A percentile compares a stretch with the other conserved stretches of the same genome.
Evolutionary conservation across 2,329 filamentous ascomycete species (phyloP).

Genomic region (Colletotrichum liaoningense): DNA sequence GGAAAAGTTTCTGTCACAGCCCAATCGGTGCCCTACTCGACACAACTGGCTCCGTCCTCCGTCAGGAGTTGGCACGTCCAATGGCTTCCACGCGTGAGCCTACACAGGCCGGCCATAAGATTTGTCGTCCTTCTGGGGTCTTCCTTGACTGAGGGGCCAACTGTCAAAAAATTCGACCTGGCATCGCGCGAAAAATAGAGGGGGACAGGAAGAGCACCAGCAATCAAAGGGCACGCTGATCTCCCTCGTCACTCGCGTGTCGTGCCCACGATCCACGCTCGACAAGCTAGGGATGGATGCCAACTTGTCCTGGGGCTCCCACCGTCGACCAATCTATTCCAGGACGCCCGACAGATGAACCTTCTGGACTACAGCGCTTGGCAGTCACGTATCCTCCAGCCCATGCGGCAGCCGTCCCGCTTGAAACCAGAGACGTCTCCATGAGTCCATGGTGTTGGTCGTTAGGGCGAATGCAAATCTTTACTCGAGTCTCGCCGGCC

Average conservation of each 20-base stretch:
- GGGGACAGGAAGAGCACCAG: constrained; percentile 21
- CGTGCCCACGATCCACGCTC: constrained; percentile 15
- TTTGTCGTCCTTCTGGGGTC: constrained; percentile 34
- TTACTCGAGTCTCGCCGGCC: constrained; percentile 29
- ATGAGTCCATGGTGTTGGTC: constrained; percentile 31
- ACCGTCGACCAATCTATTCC: constrained; percentile 29
- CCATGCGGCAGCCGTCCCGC: constrained; percentile 34
- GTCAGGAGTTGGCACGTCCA: constrained; percentile 31
- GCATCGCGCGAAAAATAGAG: constrained; percentile 33
- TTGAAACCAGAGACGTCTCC: constrained; percentile 37
- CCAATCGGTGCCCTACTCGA: constrained; percentile 44
- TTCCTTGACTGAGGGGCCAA: constrained; percentile 36
- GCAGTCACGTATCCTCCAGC: constrained; percentile 36
- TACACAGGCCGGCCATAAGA: constrained; percentile 24
- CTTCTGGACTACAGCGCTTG: constrained; percentile 33
- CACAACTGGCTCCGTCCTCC: constrained; percentile 30
- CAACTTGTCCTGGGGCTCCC: constrained; percentile 20
- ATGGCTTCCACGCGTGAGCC: constrained; percentile 27
- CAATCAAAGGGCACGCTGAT: constrained; percentile 34
- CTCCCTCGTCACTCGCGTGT: constrained; percentile 20
- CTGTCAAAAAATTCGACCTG: constrained; percentile 32
- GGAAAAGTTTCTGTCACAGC: constrained; percentile 40
- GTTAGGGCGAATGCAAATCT: constrained; percentile 37
- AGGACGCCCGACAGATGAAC: constrained; percentile 32
- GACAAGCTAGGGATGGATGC: constrained; percentile 23